These are phyloP conservation scores for Poronia punctata DNA, from an alignment of 495 filamentous ascomycete species.

Conservation along the genomic window DNA sequence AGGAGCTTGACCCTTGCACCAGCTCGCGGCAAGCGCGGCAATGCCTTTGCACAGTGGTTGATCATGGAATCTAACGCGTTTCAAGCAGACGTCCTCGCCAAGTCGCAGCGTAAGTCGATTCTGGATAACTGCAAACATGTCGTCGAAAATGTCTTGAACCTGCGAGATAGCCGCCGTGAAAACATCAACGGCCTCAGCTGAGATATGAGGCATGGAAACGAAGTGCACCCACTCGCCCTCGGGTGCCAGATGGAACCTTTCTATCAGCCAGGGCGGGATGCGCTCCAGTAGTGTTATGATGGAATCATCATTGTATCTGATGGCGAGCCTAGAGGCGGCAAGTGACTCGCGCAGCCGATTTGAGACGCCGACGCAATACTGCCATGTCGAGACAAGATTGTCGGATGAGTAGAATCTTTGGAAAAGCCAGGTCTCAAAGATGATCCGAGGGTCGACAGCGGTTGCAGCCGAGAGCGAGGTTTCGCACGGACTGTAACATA, in stretches of 20 bases:
- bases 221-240: slow-evolving; percentile 4
- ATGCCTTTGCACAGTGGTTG: no score
- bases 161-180: no score
- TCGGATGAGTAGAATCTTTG: not conserved
- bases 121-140: no score
- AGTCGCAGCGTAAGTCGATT: no score
- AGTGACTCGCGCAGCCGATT: not conserved
- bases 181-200: not conserved
- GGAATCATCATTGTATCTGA: not conserved
- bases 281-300: not conserved
- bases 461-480: no score
- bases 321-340: not conserved
- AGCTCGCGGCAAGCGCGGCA: no score
- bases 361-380: not conserved
- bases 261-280: not conserved
- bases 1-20: no score
- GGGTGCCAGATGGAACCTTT: not conserved
- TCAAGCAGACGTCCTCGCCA: no score
- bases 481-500: not conserved
- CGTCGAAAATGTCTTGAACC: no score
- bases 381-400: not conserved
- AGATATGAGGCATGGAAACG: not conserved
- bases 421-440: slow-evolving; percentile 1
- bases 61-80: no score
- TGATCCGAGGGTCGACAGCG: not conserved